These are phyloP conservation scores for Penicillium lividum DNA, from an alignment of 495 filamentous ascomycete genomes.

Conservation along the genomic window DNA sequence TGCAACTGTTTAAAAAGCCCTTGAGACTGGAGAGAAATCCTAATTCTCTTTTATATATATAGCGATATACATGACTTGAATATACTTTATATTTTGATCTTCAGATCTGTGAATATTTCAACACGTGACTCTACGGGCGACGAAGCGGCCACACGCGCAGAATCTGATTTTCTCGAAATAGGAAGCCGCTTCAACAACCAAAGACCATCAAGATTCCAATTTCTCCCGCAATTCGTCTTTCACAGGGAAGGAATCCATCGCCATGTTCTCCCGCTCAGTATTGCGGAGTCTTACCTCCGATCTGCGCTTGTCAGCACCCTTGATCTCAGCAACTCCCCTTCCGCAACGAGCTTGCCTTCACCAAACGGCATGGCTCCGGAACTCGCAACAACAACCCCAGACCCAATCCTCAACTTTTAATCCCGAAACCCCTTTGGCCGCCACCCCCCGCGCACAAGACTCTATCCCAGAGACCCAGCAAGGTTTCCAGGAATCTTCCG, in stretches of 20 bases:
- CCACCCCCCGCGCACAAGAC: conserved; percentile 31
- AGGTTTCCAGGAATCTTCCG: conserved; percentile 12
- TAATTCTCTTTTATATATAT: too few relatives aligned
- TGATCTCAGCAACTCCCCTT: conserved; percentile 40
- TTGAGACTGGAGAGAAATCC: too few relatives aligned
- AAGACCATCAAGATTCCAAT: conserved; percentile 17
- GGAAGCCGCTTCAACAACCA: conserved; percentile 17
- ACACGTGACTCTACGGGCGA: conserved; percentile 36
- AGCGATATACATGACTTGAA: too few relatives aligned
- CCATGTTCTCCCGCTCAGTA: conserved; percentile 47
- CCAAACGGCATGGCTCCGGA: conserved; percentile 24
- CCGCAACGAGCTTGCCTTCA: conserved; percentile 34
- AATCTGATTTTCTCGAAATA: conserved; percentile 37
- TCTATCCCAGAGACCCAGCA: conserved; percentile 18
- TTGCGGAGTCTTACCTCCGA: conserved; percentile 39
- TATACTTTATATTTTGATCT: too few relatives aligned
- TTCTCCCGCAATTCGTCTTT: conserved; percentile 15
- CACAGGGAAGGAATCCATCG: conserved; percentile 15
- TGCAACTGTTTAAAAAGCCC: too few relatives aligned
- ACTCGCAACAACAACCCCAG: conserved; percentile 22
- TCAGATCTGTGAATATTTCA: too few relatives aligned
- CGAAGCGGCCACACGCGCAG: conserved; percentile 29
- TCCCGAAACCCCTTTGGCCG: conserved; percentile 34
- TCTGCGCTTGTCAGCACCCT: conserved; percentile 34
- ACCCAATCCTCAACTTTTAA: conserved; percentile 24